A percentile compares a stretch with the other conserved stretches of the same genome.
These are phyloP conservation scores for Letharia columbiana DNA, from an alignment of 495 filamentous ascomycete genomes.

Conservation along the genomic window DNA sequence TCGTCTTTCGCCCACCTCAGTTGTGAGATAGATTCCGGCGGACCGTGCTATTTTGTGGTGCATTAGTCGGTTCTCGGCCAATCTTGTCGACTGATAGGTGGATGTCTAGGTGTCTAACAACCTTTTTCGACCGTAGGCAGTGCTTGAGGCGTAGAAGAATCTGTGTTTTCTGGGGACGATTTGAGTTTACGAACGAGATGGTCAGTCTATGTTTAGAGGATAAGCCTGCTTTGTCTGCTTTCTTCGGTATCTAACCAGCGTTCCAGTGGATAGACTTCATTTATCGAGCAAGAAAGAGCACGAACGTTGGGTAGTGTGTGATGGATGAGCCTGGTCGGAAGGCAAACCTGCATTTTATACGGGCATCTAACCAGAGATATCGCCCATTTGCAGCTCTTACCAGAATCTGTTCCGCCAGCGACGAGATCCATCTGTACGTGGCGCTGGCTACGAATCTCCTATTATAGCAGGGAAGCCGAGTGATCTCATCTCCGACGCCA, in stretches of 20 bases:
- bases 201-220: neutral
- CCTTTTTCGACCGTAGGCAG: neutral
- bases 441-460: too few species aligned
- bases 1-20: neutral
- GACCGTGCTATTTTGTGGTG: neutral
- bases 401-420: neutral
- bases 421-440: too few species aligned
- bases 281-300: neutral
- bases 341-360: neutral
- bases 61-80: neutral
- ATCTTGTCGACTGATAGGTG: neutral
- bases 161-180: neutral
- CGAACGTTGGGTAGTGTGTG: neutral
- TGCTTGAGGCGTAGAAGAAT: neutral
- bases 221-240: neutral
- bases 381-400: neutral
- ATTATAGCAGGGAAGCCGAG: too few species aligned
- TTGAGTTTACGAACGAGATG: neutral
- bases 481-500: too few species aligned
- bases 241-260: neutral
- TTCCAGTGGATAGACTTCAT: neutral
- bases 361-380: neutral
- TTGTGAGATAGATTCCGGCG: neutral
- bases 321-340: neutral
- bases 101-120: neutral